phyloP scores from a whole-genome alignment of 176 grass and related monocot genomes.

The Hsuehochloa calcarea region DNA sequence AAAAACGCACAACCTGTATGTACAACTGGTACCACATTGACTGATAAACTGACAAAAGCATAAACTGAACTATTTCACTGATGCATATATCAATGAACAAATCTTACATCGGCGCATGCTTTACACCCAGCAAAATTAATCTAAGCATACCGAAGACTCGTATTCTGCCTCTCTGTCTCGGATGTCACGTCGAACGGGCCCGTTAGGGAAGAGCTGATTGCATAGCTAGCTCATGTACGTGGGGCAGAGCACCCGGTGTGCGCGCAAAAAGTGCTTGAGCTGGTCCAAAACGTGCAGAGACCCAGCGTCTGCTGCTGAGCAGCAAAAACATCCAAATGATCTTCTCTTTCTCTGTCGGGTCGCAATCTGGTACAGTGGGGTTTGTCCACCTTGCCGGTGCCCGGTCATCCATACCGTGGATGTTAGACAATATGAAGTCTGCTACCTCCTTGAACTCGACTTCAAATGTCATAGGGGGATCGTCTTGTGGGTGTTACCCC shows the following conservation, averaged over 20 bases:
- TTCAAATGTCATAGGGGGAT: constrained; percentile 19
- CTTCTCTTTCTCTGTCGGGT: constrained; percentile 28
- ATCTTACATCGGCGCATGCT: background rate
- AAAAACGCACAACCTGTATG: too few relatives aligned
- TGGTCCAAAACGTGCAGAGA: constrained; percentile 53
- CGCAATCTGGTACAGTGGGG: constrained; percentile 28
- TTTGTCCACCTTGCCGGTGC: constrained; percentile 26
- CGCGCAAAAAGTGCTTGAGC: constrained; percentile 66
- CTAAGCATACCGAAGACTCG: background rate
- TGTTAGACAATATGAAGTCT: constrained; percentile 14
- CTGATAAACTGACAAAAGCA: background rate
- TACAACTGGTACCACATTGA: too few relatives aligned
- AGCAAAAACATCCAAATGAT: constrained; percentile 82
- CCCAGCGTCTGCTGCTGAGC: constrained; percentile 43
- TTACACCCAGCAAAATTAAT: background rate
- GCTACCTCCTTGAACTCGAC: constrained; percentile 35
- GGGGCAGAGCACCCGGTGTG: constrained; percentile 42
- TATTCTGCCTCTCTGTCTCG: background rate
- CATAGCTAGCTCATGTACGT: constrained; percentile 56
- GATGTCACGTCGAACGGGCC: background rate
- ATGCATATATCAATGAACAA: background rate
- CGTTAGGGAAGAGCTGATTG: constrained; percentile 41
- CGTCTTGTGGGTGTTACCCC: background rate
- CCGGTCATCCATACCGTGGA: constrained; percentile 42
- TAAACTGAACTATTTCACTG: background rate